phyloP scores from a whole-genome alignment of 2,329 filamentous ascomycete species.

The Drechmeria coniospora region DNA sequence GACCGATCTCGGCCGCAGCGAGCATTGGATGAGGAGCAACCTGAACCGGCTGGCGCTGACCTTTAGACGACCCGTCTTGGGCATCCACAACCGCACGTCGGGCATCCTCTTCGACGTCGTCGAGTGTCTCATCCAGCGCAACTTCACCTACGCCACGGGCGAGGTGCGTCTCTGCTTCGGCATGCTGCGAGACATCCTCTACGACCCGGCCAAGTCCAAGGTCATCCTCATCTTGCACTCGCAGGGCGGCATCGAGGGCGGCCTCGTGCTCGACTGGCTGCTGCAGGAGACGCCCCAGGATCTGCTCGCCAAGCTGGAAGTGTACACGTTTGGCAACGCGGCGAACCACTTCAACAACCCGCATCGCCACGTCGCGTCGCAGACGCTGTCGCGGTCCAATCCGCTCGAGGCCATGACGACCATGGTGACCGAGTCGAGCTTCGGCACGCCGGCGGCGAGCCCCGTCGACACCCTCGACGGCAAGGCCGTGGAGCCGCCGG shows the following conservation, averaged over 20 bases:
- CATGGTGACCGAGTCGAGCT: conserved; percentile 20
- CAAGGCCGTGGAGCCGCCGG: conserved; percentile 4
- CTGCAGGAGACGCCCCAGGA: conserved; percentile 54
- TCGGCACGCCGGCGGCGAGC: conserved; percentile 9
- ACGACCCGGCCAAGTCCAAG: conserved; percentile 46
- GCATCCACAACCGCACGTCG: conserved; percentile 61
- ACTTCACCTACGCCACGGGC: conserved; percentile 54
- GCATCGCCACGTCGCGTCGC: conserved; percentile 32
- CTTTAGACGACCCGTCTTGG: conserved; percentile 54
- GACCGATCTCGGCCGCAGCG: conserved; percentile 15
- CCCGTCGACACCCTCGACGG: conserved; percentile 8
- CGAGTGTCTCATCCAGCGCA: conserved; percentile 63
- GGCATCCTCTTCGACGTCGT: conserved; percentile 64
- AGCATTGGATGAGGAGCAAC: conserved; percentile 55
- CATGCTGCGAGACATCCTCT: conserved; percentile 46
- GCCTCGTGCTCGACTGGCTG: conserved; percentile 62
- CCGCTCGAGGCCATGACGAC: conserved; percentile 19
- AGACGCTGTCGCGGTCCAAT: conserved; percentile 18
- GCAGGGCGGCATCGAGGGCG: conserved; percentile 61
- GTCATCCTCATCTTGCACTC: conserved; percentile 63
- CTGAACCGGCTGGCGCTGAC: conserved; percentile 56
- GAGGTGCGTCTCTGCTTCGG: conserved; percentile 50
- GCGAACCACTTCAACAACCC: conserved; percentile 77
- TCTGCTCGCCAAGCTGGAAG: conserved; percentile 52
- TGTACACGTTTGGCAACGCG: conserved; percentile 65